A percentile compares a stretch with the other conserved stretches of the same genome.
Evolutionary conservation across 2,329 filamentous ascomycete species (phyloP).

Genomic region (Fusarium compactum): DNA sequence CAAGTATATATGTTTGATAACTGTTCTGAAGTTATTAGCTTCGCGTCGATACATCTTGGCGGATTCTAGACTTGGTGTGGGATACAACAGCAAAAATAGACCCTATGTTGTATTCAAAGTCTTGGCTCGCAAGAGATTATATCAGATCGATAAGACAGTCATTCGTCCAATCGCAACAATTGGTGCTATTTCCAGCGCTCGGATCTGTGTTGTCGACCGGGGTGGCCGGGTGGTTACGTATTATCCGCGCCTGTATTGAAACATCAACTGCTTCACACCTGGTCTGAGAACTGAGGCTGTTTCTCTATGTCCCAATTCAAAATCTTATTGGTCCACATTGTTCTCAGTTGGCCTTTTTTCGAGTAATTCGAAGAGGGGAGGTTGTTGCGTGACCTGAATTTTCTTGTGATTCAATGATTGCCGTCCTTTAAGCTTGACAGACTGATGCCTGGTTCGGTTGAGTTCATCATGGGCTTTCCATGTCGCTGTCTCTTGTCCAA

Average conservation of each 20-base stretch:
- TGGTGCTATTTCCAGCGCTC: too few species aligned
- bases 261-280: not conserved
- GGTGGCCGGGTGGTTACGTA: not conserved
- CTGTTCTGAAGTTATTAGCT: not conserved
- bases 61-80: not conserved
- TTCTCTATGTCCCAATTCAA: not conserved
- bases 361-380: not conserved
- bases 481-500: too few species aligned
- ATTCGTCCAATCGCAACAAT: not conserved
- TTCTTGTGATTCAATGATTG: not conserved
- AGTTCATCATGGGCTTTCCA: too few species aligned
- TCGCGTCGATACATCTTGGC: not conserved
- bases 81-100: not conserved
- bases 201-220: not conserved
- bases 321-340: too few species aligned
- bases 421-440: too few species aligned
- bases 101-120: not conserved
- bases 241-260: not conserved
- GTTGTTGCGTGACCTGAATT: not conserved
- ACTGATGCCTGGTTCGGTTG: too few species aligned
- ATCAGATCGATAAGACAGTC: not conserved
- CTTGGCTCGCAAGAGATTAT: not conserved
- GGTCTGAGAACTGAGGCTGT: not conserved
- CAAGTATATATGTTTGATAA: fast-evolving
- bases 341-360: not conserved